A percentile compares a stretch with the other conserved stretches of the same genome.
Evolutionary conservation across 768 basidiomycete genomes (phyloP).

Genomic region (Rhodotorula sphaerocarpa): DNA sequence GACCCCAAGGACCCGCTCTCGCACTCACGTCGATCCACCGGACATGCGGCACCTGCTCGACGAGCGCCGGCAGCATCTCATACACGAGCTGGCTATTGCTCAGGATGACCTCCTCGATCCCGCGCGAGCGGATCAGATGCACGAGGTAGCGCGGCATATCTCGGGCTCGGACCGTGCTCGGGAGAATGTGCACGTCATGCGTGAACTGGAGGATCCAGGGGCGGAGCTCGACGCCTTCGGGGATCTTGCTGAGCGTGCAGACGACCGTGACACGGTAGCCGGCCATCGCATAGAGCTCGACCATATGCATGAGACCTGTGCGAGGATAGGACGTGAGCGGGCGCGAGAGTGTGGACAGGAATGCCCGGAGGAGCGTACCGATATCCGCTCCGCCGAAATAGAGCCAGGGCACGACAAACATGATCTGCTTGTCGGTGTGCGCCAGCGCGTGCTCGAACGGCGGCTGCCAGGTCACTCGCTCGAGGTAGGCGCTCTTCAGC

Average conservation of each 20-base stretch:
- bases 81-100: constrained; percentile 32
- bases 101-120: constrained; percentile 22
- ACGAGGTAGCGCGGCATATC: constrained; percentile 35
- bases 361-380: background rate
- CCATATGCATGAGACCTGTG: constrained; percentile 32
- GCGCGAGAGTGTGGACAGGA: too few species aligned
- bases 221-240: constrained; percentile 31
- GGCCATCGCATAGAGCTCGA: constrained; percentile 30
- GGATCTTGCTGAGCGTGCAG: constrained; percentile 29
- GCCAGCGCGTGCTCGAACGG: constrained; percentile 24
- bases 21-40: constrained; percentile 31
- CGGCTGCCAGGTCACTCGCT: constrained; percentile 23
- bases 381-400: constrained; percentile 33
- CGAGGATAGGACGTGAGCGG: background rate
- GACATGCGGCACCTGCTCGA: constrained; percentile 32
- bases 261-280: constrained; percentile 36
- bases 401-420: constrained; percentile 34
- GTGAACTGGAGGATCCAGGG: constrained; percentile 33
- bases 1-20: too few species aligned
- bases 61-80: constrained; percentile 34
- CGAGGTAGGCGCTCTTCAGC: constrained; percentile 21
- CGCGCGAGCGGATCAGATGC: constrained; percentile 25
- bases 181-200: constrained; percentile 35
- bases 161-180: constrained; percentile 29
- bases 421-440: constrained; percentile 21